phyloP scores from a whole-genome alignment of 495 filamentous ascomycete species.

The Corynascus novoguineensis region DNA sequence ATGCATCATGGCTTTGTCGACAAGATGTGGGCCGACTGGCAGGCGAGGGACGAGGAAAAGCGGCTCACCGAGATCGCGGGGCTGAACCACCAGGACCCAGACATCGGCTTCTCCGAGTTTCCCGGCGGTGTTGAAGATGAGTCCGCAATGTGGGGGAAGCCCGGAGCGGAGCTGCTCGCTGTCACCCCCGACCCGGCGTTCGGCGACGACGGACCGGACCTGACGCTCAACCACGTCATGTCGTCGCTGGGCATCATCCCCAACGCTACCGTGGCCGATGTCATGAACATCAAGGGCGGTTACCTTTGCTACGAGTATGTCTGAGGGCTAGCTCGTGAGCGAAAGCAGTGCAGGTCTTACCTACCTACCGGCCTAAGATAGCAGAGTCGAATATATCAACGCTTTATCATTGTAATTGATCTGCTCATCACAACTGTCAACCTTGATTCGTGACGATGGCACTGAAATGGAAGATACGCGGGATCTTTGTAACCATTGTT shows the following conservation, averaged over 20 bases:
- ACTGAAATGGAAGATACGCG: no score
- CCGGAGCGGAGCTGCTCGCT: not conserved
- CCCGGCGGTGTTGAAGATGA: not conserved
- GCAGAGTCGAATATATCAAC: no score
- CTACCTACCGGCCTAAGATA: no score
- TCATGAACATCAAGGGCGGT: not conserved
- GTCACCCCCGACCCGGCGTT: not conserved
- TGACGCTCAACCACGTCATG: not conserved
- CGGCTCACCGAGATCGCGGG: not conserved
- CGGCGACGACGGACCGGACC: not conserved
- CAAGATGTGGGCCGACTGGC: constrained; percentile 2
- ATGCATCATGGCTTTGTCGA: constrained; percentile 5
- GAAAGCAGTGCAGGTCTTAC: no score
- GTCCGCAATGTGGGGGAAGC: constrained; percentile 1
- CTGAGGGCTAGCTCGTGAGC: not conserved
- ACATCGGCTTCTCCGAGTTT: not conserved
- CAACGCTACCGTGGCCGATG: not conserved
- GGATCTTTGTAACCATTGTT: no score
- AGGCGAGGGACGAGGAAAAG: not conserved
- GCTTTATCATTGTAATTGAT: no score
- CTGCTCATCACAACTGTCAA: no score
- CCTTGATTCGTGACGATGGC: no score
- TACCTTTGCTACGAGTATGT: not conserved
- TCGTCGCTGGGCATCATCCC: constrained; percentile 2
- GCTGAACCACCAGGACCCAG: constrained; percentile 1